Base-by-base conservation (phyloP, 2,329 filamentous ascomycete genomes). In the Talaromyces piceae region DNA sequence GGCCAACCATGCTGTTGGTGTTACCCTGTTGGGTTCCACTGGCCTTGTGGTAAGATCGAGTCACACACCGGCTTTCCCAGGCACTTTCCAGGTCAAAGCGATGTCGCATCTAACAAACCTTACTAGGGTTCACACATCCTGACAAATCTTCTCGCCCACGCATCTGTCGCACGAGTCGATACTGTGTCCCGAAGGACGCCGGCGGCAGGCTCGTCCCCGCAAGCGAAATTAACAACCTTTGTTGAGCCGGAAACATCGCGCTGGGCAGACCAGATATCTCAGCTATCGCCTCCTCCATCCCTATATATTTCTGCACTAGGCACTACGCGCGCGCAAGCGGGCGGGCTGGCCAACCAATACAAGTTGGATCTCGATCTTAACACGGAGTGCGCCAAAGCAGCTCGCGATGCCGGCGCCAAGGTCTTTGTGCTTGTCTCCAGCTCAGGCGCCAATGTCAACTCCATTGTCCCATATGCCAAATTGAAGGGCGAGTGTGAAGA, bases 401-500 rank as follows among this genome's bases (percentile, higher is more conserved):
- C 91, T 41, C 88, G 85, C 63, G 78, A 77, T 3, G 81, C 83
- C 1, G 88, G 88, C 30, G 79, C 81, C 9, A 81, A 81, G 58
- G 85, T 84, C 2, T 94, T 86, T 63, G 83, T 96, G 20, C 83
- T 94, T 57, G 77, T 95, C 51, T 90, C 86, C 0, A 76, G 78
- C 20, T 72, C 61, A 1, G 69, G 68, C 47, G 75, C 73, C n/a
- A 80, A 65, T 71, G 75, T 62, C 70, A 77, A 70, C 56, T 81
- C 72, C 57, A 74, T 60, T 1, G 64, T 85, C 5, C 67, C 73
- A 0, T 87, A 86, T 54, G 23, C 68, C 1, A 75, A 75, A 67
- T 93, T 96, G 88, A 96, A 96, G 76, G 83, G 81, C 22, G 87
- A 93, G 60, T 81, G 95, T 37, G 91, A 97, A 67, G 86, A 94